A percentile compares a stretch with the other conserved stretches of the same genome.
phyloP scores from a whole-genome alignment of 306 rosid species.

The Ziziphus jujuba region DNA sequence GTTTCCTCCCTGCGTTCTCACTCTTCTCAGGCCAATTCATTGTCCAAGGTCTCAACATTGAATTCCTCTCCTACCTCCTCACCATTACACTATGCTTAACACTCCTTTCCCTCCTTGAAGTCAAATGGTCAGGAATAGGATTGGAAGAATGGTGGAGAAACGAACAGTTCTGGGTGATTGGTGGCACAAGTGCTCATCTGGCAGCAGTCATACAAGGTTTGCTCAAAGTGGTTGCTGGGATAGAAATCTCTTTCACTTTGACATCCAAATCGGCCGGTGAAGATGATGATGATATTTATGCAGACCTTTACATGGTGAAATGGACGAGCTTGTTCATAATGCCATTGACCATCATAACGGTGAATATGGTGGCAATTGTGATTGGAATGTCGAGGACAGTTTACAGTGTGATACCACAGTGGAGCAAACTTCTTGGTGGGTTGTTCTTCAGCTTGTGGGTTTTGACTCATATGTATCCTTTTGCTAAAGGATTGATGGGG shows the following conservation, averaged over 20 bases:
- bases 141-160: conserved; percentile 88
- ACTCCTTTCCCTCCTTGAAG: conserved; percentile 74
- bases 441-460: conserved; percentile 83
- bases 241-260: conserved; percentile 68
- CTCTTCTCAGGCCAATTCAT: conserved; percentile 77
- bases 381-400: conserved; percentile 66
- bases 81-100: conserved; percentile 49
- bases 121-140: conserved; percentile 76
- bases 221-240: conserved; percentile 64
- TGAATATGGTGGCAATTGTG: conserved; percentile 53
- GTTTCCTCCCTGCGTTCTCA: conserved; percentile 75
- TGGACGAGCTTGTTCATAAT: conserved; percentile 82
- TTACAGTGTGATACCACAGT: conserved; percentile 73
- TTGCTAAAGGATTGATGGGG: conserved; percentile 89
- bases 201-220: conserved; percentile 77
- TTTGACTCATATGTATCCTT: conserved; percentile 83
- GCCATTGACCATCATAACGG: conserved; percentile 62
- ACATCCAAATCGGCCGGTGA: conserved; percentile 63
- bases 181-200: conserved; percentile 87
- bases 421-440: conserved; percentile 70
- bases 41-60: conserved; percentile 48
- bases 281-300: conserved; percentile 57
- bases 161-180: conserved; percentile 86
- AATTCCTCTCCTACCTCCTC: conserved; percentile 60
- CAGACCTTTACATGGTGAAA: conserved; percentile 71